Evolutionary conservation across 2,329 filamentous ascomycete genomes (phyloP).

Genomic region (Colletotrichum falcatum): DNA sequence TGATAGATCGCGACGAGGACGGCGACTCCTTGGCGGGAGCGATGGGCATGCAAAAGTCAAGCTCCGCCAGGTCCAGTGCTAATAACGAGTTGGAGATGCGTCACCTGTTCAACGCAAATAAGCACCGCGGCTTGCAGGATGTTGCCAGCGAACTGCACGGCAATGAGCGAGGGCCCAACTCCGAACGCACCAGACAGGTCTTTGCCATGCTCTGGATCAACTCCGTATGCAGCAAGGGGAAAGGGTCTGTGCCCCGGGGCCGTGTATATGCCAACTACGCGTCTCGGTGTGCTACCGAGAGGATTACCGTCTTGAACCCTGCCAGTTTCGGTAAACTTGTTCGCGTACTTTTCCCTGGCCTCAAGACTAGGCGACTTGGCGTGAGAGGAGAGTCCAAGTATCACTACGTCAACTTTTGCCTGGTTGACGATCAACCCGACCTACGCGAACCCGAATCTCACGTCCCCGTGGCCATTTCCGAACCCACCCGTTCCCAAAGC

Average conservation of each 20-base stretch:
- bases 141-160: constrained; percentile 81
- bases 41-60: constrained; percentile 63
- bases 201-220: constrained; percentile 92
- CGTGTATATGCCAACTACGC: constrained; percentile 97
- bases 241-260: constrained; percentile 89
- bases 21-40: constrained; percentile 63
- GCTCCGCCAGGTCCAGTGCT: constrained; percentile 74
- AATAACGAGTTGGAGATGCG: constrained; percentile 87
- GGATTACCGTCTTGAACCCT: constrained; percentile 94
- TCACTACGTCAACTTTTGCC: constrained; percentile 82
- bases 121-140: constrained; percentile 74
- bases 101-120: constrained; percentile 78
- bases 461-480: constrained; percentile 62
- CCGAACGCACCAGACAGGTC: constrained; percentile 85
- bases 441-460: constrained; percentile 58
- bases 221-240: constrained; percentile 77
- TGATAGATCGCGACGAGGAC: constrained; percentile 71
- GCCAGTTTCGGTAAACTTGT: constrained; percentile 98
- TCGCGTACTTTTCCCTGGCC: constrained; percentile 92
- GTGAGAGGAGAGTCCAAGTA: constrained; percentile 98
- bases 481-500: constrained; percentile 60
- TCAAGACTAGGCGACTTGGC: constrained; percentile 91
- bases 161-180: constrained; percentile 83
- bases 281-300: constrained; percentile 89
- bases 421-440: constrained; percentile 68